Base-by-base conservation (phyloP, 306 rosid species). In the Prunus mongolica region DNA sequence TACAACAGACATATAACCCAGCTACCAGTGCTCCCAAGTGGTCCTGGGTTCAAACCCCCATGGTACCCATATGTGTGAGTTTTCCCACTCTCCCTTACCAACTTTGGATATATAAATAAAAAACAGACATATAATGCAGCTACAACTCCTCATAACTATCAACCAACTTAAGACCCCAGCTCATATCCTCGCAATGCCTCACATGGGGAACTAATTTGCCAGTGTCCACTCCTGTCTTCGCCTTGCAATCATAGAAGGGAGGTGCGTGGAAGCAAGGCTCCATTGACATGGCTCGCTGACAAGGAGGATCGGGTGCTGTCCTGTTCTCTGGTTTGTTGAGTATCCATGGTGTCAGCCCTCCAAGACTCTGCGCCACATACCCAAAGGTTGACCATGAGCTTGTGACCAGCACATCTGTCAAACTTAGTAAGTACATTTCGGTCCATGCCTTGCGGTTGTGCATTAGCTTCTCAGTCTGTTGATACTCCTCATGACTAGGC, bases 361-460 rank as follows among this genome's bases (percentile, higher is more conserved):
- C 91, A 65, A 90, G 91, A 55, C 93, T 85, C 62, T 90, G 96
- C 12, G 96, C 93, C 52, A 90, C 96, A 12, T 90, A 90, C 38
- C 96, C 96, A n/a, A 90, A 90, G 13, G 96, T 90, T 5, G 96
- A 90, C 96, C 96, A 90, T 13, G 93, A 85, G 73, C 96, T 90
- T 6, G 91, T 90, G 52, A 90, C 82, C 87, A 90, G 67, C 47
- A 67, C 75, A 28, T 90, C 91, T 12, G 88, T 85, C 82, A 90
- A 73, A 74, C 96, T 90, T 66, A 90, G 78, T 5, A 90, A 80
- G 18, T 88, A 90, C 89, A 90, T 90, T 84, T 90, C 96, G 0
- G 96, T 87, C 86, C 78, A 82, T 61, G 96, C 96, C 81, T 90
- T 90, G 25, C 72, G 86, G 80, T 85, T 90, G 83, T 90, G 96